Evolutionary conservation across 306 rosid genomes (phyloP), one percentile per base, ranked within the genome.

Genomic region (Gynostemma pentaphyllum): DNA sequence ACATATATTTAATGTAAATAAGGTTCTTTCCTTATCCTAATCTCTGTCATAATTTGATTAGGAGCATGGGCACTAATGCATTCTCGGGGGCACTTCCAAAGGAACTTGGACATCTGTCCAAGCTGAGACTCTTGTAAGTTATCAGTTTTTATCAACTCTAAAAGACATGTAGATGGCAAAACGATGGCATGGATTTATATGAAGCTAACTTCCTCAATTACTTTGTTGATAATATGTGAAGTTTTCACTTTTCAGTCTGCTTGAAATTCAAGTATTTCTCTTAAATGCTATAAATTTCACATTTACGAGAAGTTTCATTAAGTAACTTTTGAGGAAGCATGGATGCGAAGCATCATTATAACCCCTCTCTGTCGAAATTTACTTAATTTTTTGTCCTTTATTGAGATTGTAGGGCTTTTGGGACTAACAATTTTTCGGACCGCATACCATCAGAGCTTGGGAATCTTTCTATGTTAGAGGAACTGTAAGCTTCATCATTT

Each of bases 381-480:
- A 45, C 18, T n/a, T 45, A 45, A n/a, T 7, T 45, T n/a, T 45
- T 45, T 19, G 22, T n/a, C 1, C 18, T 45, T 45, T 5, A 2
- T 4, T 51, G 4, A 18, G 3, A 46, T 1, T 47, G 18, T 45
- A 7, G 4, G 5, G 0, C 14, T 40, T 40, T 11, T 9, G 10
- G 10, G 10, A 40, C 14, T 40, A 40, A 12, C 14, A 0, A 40
- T 40, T 40, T 40, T 9, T 40, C 14, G 10, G 14, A 95, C 24
- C 34, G 87, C 75, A 71, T 91, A 13, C 96, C 97, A 48, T 64
- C 81, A 13, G 95, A 87, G 68, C 81, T 91, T 13, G 97, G 97
- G 40, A 67, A 72, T 9, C 69, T 91, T 21, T 32, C 63, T 29
- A 77, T 82, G 69, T 39, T 91, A 48, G 11, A 75, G 41, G 46